A percentile compares a stretch with the other conserved stretches of the same genome.
phyloP scores from a whole-genome alignment of 2,329 filamentous ascomycete genomes.

The Colletotrichum falcatum region DNA sequence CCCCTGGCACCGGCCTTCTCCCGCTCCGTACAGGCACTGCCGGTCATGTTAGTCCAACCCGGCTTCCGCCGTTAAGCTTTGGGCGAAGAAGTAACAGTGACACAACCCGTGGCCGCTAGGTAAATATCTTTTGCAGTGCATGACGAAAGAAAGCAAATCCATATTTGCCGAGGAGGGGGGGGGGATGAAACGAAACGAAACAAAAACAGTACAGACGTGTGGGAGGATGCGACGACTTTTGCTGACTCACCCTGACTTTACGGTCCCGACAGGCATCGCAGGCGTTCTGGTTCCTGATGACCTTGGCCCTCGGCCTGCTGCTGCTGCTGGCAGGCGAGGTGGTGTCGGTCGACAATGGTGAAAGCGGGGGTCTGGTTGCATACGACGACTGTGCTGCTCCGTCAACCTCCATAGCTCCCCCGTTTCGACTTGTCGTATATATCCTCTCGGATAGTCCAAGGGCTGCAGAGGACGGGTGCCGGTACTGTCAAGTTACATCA shows the following conservation, averaged over 20 bases:
- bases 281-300: slow-evolving; percentile 45
- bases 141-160: background rate
- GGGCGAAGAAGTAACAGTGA: background rate
- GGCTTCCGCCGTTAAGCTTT: too few relatives aligned
- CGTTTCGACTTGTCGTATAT: background rate
- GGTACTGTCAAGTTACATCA: background rate
- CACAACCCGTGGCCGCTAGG: background rate
- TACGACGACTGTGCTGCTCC: slow-evolving; percentile 8
- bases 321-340: slow-evolving; percentile 15
- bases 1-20: slow-evolving; percentile 41
- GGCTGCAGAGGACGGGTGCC: too few relatives aligned
- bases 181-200: too few relatives aligned
- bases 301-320: slow-evolving; percentile 16
- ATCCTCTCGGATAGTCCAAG: background rate
- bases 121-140: too few relatives aligned
- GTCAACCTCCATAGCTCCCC: slow-evolving; percentile 29
- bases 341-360: slow-evolving; percentile 19
- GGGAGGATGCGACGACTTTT: background rate
- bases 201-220: too few relatives aligned
- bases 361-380: slow-evolving; percentile 12
- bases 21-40: slow-evolving; percentile 42
- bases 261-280: slow-evolving; percentile 48
- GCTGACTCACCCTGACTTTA: slow-evolving; percentile 45
- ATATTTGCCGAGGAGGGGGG: too few relatives aligned
- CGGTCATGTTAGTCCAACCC: slow-evolving; percentile 7